Evolutionary conservation across 2,329 filamentous ascomycete species (phyloP).

Genomic region (Colletotrichum sp.): DNA sequence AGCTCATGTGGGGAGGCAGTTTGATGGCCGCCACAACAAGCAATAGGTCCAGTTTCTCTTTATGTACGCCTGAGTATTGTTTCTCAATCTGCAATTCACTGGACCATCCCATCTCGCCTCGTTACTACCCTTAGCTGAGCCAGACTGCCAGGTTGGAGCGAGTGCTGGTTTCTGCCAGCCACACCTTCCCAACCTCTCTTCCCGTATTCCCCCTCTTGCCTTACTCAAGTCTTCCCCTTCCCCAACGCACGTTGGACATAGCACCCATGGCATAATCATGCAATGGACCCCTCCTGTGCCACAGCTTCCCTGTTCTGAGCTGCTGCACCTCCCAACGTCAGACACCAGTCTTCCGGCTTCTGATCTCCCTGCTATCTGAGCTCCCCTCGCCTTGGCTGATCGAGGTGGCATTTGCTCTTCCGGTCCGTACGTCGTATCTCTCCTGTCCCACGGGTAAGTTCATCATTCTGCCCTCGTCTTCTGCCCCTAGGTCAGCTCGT

Average conservation of each 20-base stretch:
- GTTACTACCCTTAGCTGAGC: neutral
- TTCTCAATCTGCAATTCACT: neutral
- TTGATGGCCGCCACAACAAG: neutral
- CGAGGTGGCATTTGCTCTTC: neutral
- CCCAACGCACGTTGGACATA: slow-evolving; percentile 1
- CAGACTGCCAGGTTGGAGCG: neutral
- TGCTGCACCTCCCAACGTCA: slow-evolving; percentile 9
- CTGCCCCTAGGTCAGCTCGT: neutral
- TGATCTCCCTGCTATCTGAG: slow-evolving; percentile 12
- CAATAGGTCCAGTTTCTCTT: neutral
- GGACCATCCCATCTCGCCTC: neutral
- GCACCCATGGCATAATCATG: slow-evolving; percentile 11
- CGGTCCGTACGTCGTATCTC: neutral
- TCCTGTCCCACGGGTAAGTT: neutral
- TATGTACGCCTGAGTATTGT: neutral
- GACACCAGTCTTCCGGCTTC: neutral
- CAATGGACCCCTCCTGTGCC: slow-evolving; percentile 17
- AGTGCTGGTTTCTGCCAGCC: neutral
- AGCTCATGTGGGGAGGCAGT: neutral
- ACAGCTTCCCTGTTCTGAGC: slow-evolving; percentile 18
- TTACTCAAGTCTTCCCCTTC: neutral
- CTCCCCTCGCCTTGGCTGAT: neutral
- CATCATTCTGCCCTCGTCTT: neutral
- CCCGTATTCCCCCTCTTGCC: neutral
- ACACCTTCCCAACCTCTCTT: slow-evolving; percentile 2